Conservation (phyloP, 2,329 filamentous ascomycete species). For the Sodiomyces alkalinus region DNA sequence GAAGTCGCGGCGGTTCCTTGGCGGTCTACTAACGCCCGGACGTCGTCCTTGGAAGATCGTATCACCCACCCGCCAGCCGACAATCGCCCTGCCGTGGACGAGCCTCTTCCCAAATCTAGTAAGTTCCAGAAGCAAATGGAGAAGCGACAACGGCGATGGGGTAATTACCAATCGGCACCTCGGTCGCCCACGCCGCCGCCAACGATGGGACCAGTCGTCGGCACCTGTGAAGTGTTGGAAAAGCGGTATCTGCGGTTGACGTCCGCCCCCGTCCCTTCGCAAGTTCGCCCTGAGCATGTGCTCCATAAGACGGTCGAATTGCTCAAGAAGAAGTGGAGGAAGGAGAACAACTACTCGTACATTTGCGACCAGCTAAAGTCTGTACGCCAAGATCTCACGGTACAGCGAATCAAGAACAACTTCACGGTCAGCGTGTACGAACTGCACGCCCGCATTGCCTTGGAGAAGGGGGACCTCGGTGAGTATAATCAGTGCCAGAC, state of each 20-base stretch:
- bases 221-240: constrained; percentile 70
- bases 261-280: constrained; percentile 71
- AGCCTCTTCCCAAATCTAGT: constrained; percentile 43
- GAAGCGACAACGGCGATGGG: constrained; percentile 77
- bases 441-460: constrained; percentile 89
- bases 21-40: constrained; percentile 50
- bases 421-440: constrained; percentile 97
- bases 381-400: constrained; percentile 90
- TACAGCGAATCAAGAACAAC: constrained; percentile 91
- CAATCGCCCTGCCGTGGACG: constrained; percentile 27
- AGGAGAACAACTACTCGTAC: constrained; percentile 88
- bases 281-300: constrained; percentile 70
- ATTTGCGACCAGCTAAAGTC: constrained; percentile 99
- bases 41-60: constrained; percentile 52
- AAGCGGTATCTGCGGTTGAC: constrained; percentile 94
- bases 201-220: constrained; percentile 59
- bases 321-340: constrained; percentile 87
- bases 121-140: constrained; percentile 82
- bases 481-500: constrained; percentile 99
- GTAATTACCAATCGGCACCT: constrained; percentile 41
- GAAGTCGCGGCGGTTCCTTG: constrained; percentile 46
- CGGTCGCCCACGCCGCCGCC: constrained; percentile 42
- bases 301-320: constrained; percentile 74
- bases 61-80: constrained; percentile 46
- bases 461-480: constrained; percentile 98